Evolutionary conservation across 1,139 yeast genomes (phyloP).

Genomic region (Scheffersomyces lignicola): DNA sequence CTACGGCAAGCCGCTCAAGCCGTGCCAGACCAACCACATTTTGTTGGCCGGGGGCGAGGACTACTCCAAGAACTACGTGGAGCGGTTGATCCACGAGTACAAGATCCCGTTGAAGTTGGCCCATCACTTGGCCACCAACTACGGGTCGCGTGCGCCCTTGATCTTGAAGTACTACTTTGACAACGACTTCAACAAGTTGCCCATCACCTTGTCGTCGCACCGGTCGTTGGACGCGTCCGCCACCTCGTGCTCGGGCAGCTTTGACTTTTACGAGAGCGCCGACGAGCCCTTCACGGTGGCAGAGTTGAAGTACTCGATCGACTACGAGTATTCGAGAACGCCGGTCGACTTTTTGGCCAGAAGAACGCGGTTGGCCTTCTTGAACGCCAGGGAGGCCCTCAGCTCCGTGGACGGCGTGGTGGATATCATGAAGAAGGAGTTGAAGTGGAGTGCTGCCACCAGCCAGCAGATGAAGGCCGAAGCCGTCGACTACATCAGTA

Average conservation of each 20-base stretch:
- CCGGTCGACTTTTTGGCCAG: constrained; percentile 91
- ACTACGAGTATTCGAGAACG: constrained; percentile 83
- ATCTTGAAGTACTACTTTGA: constrained; percentile 64
- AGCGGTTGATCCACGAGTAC: constrained; percentile 81
- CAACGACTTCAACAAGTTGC: constrained; percentile 57
- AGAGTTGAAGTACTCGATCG: constrained; percentile 79
- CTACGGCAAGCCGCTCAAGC: constrained; percentile 40
- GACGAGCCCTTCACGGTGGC: constrained; percentile 92
- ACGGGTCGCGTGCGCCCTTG: constrained; percentile 87
- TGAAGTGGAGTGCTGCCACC: constrained; percentile 68
- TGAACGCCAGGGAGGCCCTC: constrained; percentile 84
- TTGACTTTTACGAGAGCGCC: constrained; percentile 50
- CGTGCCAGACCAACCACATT: constrained; percentile 64
- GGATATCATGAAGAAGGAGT: constrained; percentile 78
- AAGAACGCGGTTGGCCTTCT: constrained; percentile 90
- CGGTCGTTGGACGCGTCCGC: constrained; percentile 36
- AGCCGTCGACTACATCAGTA: constrained; percentile 58
- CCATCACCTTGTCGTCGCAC: constrained; percentile 57
- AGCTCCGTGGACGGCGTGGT: constrained; percentile 83
- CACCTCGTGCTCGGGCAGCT: constrained; percentile 29
- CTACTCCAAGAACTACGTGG: constrained; percentile 65
- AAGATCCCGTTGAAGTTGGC: constrained; percentile 75
- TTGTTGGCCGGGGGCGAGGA: constrained; percentile 77
- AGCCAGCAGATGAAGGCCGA: constrained; percentile 56
- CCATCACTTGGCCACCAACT: constrained; percentile 78